Conservation (phyloP, 2,329 filamentous ascomycete genomes). For the Alternaria ethzedia region DNA sequence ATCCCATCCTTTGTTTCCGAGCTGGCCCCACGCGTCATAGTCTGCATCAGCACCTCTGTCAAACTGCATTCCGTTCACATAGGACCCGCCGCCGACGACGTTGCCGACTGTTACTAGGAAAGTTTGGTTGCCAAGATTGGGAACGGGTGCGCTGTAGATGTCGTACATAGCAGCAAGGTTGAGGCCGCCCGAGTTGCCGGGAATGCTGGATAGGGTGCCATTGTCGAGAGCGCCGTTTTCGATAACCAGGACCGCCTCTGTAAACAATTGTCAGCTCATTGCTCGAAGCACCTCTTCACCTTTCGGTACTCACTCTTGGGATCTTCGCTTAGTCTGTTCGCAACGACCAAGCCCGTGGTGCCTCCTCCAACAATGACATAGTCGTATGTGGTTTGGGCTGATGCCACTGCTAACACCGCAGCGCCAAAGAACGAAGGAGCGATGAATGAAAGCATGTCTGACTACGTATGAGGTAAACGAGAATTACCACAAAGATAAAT, state of each 20-base stretch:
- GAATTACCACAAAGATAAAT: neutral
- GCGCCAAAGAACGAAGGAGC: neutral
- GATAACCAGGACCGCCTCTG: slow-evolving; percentile 25
- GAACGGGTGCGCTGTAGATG: slow-evolving; percentile 21
- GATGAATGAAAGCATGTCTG: neutral
- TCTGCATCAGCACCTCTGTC: slow-evolving; percentile 34
- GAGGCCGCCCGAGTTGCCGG: slow-evolving; percentile 14
- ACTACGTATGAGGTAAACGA: neutral
- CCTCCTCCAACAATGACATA: slow-evolving; percentile 36
- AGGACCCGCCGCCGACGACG: slow-evolving; percentile 42
- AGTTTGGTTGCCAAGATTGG: slow-evolving; percentile 24
- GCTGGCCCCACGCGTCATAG: slow-evolving; percentile 2
- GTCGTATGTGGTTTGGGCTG: slow-evolving; percentile 19
- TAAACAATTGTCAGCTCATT: neutral
- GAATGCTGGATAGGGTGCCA: slow-evolving; percentile 13
- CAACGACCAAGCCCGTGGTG: slow-evolving; percentile 25
- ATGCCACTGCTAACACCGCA: neutral
- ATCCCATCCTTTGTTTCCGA: slow-evolving; percentile 1
- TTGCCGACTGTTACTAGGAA: slow-evolving; percentile 20
- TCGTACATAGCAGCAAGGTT: slow-evolving; percentile 18
- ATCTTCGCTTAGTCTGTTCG: slow-evolving; percentile 27
- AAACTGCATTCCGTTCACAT: slow-evolving; percentile 45
- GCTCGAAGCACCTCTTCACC: neutral
- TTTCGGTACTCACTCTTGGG: slow-evolving; percentile 1
- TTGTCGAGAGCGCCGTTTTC: slow-evolving; percentile 21